These are phyloP conservation scores for Dicorynia guianensis DNA, from an alignment of 306 rosid species.

Conservation along the genomic window DNA sequence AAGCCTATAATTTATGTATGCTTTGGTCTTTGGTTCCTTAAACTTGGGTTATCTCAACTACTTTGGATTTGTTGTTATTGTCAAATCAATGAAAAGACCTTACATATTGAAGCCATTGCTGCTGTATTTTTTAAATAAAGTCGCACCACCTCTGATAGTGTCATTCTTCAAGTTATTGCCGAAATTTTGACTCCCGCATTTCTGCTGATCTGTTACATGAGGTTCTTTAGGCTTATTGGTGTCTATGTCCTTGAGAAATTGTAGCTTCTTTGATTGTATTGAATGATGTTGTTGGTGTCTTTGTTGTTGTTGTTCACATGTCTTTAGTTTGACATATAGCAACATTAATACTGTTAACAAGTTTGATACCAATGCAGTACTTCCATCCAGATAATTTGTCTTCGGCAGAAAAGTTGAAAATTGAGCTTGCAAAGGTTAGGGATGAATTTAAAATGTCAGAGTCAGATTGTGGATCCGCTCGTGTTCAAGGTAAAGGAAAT, in stretches of 20 bases:
- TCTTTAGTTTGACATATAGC: not conserved
- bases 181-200: not conserved
- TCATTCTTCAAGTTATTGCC: not conserved
- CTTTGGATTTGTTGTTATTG: not conserved
- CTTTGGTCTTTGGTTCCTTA: not conserved
- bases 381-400: slow-evolving; percentile 96
- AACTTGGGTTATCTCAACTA: not conserved
- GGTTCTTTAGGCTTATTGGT: not conserved
- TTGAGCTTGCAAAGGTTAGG: slow-evolving; percentile 78
- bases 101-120: slow-evolving; percentile 6
- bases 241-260: slow-evolving; percentile 2
- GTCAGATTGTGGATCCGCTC: slow-evolving; percentile 94
- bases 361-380: slow-evolving; percentile 60
- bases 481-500: slow-evolving; percentile 80
- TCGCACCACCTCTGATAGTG: not conserved
- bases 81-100: slow-evolving; percentile 7
- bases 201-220: not conserved
- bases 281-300: slow-evolving; percentile 1
- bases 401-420: slow-evolving; percentile 80
- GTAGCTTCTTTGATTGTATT: slow-evolving; percentile 10
- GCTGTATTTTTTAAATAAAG: not conserved
- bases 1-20: not conserved
- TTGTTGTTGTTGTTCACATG: not conserved
- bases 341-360: slow-evolving; percentile 10
- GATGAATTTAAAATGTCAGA: slow-evolving; percentile 94